phyloP scores from a whole-genome alignment of 495 filamentous ascomycete genomes.

The Penicillium nucicola region DNA sequence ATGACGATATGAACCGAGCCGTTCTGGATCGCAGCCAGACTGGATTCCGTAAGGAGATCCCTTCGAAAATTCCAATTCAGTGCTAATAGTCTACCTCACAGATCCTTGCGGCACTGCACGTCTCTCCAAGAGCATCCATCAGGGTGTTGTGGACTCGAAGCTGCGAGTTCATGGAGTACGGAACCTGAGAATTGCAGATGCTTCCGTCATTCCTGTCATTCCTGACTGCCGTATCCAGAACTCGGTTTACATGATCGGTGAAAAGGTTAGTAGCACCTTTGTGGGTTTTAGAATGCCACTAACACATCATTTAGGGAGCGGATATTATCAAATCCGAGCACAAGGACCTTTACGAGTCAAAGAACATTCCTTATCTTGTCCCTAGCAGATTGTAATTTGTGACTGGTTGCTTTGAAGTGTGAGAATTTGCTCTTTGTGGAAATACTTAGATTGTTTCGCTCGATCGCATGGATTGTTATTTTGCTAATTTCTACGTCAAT shows the following conservation, averaged over 20 bases:
- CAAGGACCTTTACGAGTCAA: slow-evolving; percentile 26
- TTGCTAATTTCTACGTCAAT: too few species aligned
- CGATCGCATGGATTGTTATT: too few species aligned
- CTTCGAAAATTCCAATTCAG: not conserved
- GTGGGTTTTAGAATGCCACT: not conserved
- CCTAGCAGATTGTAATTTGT: slow-evolving; percentile 8
- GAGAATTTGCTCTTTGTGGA: too few species aligned
- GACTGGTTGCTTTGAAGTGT: too few species aligned
- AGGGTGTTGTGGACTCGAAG: slow-evolving; percentile 53
- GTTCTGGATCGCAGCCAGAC: slow-evolving; percentile 58
- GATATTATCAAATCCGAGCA: slow-evolving; percentile 32
- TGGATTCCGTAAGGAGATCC: slow-evolving; percentile 44
- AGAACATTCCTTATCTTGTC: slow-evolving; percentile 16
- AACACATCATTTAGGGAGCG: slow-evolving; percentile 17
- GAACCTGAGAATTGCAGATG: slow-evolving; percentile 49
- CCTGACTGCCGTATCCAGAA: slow-evolving; percentile 42
- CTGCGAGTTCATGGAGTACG: slow-evolving; percentile 54
- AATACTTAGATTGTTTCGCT: too few species aligned
- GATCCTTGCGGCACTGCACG: slow-evolving; percentile 54
- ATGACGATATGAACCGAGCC: slow-evolving; percentile 53
- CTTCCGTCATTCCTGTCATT: slow-evolving; percentile 35
- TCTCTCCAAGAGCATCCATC: slow-evolving; percentile 47
- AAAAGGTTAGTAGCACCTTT: slow-evolving; percentile 45
- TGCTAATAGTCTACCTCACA: not conserved
- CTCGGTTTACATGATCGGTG: slow-evolving; percentile 57